These are phyloP conservation scores for Nakazawaea wyomingensis DNA, from an alignment of 805 yeast genomes.

Conservation along the genomic window DNA sequence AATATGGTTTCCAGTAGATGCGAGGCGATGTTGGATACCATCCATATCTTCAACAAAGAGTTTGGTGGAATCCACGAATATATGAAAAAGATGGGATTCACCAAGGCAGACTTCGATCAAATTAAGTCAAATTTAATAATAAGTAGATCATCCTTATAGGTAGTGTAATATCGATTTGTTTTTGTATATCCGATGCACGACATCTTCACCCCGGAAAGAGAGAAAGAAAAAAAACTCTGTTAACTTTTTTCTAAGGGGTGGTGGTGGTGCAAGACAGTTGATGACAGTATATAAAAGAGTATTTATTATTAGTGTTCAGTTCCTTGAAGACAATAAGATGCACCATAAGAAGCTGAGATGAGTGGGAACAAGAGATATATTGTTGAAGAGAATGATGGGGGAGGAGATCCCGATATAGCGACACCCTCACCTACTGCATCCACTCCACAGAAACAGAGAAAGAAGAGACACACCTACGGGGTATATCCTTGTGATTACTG, in stretches of 20 bases:
- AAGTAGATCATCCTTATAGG: conserved; percentile 2
- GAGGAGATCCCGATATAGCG: no score
- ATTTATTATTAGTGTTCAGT: no score
- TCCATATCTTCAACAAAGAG: conserved; percentile 43
- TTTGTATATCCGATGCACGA: background rate
- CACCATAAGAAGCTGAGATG: no score
- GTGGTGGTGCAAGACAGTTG: no score
- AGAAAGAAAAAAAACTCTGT: background rate
- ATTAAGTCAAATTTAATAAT: conserved; percentile 27
- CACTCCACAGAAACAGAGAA: background rate
- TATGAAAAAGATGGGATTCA: conserved; percentile 38
- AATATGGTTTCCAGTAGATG: conserved; percentile 59
- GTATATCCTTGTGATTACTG: conserved; percentile 36
- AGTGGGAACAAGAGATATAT: no score
- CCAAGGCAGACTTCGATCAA: conserved; percentile 35
- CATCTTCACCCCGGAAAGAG: background rate
- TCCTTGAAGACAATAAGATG: no score
- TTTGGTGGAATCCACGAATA: conserved; percentile 54
- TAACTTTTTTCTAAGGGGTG: no score
- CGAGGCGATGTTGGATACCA: conserved; percentile 64
- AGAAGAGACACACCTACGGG: conserved; percentile 10
- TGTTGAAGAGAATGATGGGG: no score
- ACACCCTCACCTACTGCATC: background rate
- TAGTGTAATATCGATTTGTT: background rate
- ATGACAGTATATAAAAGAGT: no score